These are phyloP conservation scores for Metarhizium humberi DNA, from an alignment of 2,329 filamentous ascomycete genomes.

Conservation along the genomic window DNA sequence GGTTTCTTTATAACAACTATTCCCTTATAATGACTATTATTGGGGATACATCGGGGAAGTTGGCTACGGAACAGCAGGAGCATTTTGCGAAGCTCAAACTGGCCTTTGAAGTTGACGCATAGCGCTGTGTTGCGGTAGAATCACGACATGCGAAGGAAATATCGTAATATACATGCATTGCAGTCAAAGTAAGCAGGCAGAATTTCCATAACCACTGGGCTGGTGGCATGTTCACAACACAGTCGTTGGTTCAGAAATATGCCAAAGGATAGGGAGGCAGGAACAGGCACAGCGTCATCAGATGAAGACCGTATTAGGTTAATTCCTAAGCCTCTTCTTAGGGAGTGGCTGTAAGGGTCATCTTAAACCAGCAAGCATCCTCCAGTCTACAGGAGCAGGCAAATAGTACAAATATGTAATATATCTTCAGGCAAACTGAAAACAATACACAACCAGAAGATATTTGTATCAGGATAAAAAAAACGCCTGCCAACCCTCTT, in stretches of 20 bases:
- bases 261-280: background rate
- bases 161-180: background rate
- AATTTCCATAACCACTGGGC: background rate
- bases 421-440: background rate
- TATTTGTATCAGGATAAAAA: background rate
- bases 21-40: conserved; percentile 91
- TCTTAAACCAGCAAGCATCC: background rate
- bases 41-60: conserved; percentile 62
- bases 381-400: background rate
- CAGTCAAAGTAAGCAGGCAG: background rate
- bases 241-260: background rate
- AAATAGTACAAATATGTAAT: background rate
- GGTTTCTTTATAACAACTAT: conserved; percentile 95
- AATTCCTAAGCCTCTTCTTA: background rate
- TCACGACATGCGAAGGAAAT: background rate
- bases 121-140: background rate
- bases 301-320: background rate
- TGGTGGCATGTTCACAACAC: background rate
- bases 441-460: background rate
- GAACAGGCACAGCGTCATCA: background rate
- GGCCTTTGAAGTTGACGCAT: conserved; percentile 40
- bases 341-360: background rate
- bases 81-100: conserved; percentile 63
- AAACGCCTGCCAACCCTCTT: background rate
- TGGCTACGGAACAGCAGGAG: conserved; percentile 64